Base-by-base conservation (phyloP, 2,329 filamentous ascomycete genomes). In the Samsoniella hepiali region DNA sequence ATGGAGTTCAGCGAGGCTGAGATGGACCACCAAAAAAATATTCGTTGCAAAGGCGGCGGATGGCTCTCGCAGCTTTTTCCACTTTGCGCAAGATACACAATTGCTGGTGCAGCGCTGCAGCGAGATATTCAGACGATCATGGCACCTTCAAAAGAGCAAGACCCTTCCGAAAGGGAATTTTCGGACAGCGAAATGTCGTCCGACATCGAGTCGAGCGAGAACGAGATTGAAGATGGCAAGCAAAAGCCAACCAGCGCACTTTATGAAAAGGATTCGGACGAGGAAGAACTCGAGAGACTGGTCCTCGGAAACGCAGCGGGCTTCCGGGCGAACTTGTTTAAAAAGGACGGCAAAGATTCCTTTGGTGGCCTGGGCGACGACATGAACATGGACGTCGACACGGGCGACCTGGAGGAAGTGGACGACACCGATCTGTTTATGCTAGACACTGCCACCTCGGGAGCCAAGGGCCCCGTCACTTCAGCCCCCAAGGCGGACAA, bases 251-350 rank as follows among this genome's bases (percentile, higher is more conserved):
- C 64, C 63, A 59, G 62, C 58, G 68, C 27, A 13, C 34, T 76
- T 60, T 75, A 73, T 62, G 88, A 90, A 58, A 95, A 94, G 73
- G 92, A 96, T 73, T 88, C 87, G 15, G 88, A 90, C 59, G 93
- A 97, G 74, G 87, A 90, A 71, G 91, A 94, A 73, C 85, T 97
- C 36, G 94, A 97, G 78, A 86, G 88, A 67, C 80, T 97, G 66
- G 90, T 99, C 3, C 91, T 99, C 66, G 95, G 95, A 62, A 91
- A 96, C 76, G 87, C 89, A 54, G 84, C 86, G n/a, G 91, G 88
- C 40, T 98, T 98, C 75, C 84, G 88, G 64, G 82, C 89, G 63
- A 88, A 89, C 49, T 79, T 98, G 58, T 90, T 89, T 68, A 78
- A 78, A 71, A 78, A 75, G 76, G 60, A 57, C 29, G 45, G 60